Evolutionary conservation across 1,139 yeast species (phyloP), one percentile per base, ranked within the genome.

Genomic region (Pichia sp.): DNA sequence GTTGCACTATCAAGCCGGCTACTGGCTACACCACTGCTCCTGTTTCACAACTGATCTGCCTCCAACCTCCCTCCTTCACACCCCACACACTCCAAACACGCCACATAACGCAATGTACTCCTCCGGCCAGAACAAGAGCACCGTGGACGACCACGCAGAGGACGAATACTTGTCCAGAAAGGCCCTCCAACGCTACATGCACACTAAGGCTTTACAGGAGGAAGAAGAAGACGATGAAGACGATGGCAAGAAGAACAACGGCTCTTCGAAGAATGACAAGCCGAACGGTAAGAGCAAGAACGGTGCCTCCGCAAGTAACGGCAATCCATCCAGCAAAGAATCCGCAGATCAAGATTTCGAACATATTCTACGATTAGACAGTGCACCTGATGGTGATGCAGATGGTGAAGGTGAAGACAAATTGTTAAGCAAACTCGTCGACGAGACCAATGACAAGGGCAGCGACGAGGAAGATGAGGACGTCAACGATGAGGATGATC

Each of bases 401-500:
- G 45, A 12, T 18, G 38, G 14, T 7, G 44, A 38, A 22, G 35
- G 41, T 21, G 42, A 42, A 6, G 37, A 38, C 7, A 33, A 24
- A 21, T 21, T 44, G 24, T 21, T 44, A 24, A 44, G 24, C n/a
- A 40, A 44, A 30, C 30, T 35, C n/a, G 45, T 32, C 6, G 30
- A 40, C 20, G 43, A 15, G n/a, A 20, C 34, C 5, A 17, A 28
- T 18, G 32, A 15, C 15, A 17, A 37, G 22, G 38, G 27, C 4
- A 20, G 32, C 11, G 35, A 33, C 17, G 47, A 11, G n/a, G 45
- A 22, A 14, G 45, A 21, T 14, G 48, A 20, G 14, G 38, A 37
- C 18, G 46, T 43, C 4, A 37, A 27, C 17, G 40, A 17, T 8
- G 42, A 21, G n/a, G 50, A 40, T 18, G 46, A 27, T 18, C 45